phyloP scores from a whole-genome alignment of 192 early-diverging fungal species.

The Chytriomyces sp. region DNA sequence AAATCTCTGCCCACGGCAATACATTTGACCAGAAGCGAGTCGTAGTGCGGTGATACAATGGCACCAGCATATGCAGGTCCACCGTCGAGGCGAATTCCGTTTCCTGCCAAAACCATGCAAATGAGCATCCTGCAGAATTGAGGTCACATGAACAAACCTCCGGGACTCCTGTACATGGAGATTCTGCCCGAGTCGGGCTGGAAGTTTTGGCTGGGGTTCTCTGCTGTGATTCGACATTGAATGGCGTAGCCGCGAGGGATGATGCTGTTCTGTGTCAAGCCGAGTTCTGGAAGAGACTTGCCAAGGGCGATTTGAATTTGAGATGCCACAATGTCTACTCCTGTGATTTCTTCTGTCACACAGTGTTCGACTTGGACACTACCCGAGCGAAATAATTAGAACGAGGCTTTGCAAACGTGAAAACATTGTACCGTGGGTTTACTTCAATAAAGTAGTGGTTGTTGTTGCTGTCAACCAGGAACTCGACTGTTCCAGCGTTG shows the following conservation, averaged over 20 bases:
- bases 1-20: slow-evolving; percentile 77
- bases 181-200: slow-evolving; percentile 96
- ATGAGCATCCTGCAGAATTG: not conserved
- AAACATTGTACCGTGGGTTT: slow-evolving; percentile 74
- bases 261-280: slow-evolving; percentile 80
- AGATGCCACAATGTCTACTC: slow-evolving; percentile 88
- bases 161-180: slow-evolving; percentile 89
- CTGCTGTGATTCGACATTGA: slow-evolving; percentile 96
- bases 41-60: slow-evolving; percentile 93
- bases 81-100: slow-evolving; percentile 51
- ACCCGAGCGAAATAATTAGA: not conserved
- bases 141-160: slow-evolving; percentile 53
- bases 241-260: slow-evolving; percentile 78
- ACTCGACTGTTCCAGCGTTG: slow-evolving; percentile 97
- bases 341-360: slow-evolving; percentile 96
- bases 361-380: slow-evolving; percentile 97
- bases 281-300: slow-evolving; percentile 73
- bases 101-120: not conserved
- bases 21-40: slow-evolving; percentile 89
- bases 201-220: slow-evolving; percentile 90
- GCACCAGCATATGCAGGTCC: slow-evolving; percentile 89
- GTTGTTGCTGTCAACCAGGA: slow-evolving; percentile 85
- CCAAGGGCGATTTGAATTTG: slow-evolving; percentile 97
- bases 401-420: not conserved
- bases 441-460: slow-evolving; percentile 98